These are phyloP conservation scores for Clarireedia homoeocarpa DNA, from an alignment of 2,329 filamentous ascomycete species.

Conservation along the genomic window DNA sequence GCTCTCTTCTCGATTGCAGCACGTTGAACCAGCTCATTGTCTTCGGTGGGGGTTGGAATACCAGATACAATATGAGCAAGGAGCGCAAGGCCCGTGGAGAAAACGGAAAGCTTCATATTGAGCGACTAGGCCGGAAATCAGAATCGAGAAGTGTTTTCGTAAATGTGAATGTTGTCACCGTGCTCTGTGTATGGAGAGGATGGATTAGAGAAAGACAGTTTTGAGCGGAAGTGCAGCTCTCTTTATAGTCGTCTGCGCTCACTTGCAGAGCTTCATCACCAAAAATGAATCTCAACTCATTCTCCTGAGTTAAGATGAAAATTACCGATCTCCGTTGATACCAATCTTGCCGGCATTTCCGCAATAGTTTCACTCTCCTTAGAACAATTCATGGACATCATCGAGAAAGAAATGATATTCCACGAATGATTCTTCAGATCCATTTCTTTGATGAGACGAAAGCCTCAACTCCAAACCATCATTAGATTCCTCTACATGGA, in stretches of 20 bases:
- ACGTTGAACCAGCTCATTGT: conserved; percentile 20
- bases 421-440: conserved; percentile 3
- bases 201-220: background rate
- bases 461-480: background rate
- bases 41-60: conserved; percentile 41
- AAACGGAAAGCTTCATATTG: conserved; percentile 40
- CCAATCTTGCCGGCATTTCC: background rate
- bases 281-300: background rate
- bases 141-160: no score
- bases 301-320: background rate
- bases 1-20: conserved; percentile 36
- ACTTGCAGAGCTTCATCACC: background rate
- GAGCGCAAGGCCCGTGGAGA: conserved; percentile 38
- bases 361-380: background rate
- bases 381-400: background rate
- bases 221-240: background rate
- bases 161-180: background rate
- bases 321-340: background rate
- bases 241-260: background rate
- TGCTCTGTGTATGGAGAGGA: background rate
- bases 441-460: background rate
- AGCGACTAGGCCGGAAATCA: background rate
- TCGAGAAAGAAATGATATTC: background rate
- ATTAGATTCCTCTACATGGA: no score
- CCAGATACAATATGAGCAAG: conserved; percentile 34